phyloP scores from a whole-genome alignment of 1,284 basidiomycete species.

The Austropuccinia psidii region DNA sequence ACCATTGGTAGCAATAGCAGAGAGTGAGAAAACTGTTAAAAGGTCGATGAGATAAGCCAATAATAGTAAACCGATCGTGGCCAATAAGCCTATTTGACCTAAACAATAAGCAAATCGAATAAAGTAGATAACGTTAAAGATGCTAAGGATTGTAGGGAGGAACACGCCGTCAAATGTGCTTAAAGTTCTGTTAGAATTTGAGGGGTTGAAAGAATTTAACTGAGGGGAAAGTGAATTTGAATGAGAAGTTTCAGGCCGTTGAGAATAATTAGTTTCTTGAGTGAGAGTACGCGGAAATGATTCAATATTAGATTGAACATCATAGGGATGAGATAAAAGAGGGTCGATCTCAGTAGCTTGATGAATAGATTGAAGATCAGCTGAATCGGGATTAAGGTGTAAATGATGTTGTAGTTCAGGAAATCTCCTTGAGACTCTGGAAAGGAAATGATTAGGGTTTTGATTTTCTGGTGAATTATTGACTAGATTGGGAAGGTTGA shows the following conservation, averaged over 20 bases:
- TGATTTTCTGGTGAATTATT: neutral
- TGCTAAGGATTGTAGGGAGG: conserved; percentile 31
- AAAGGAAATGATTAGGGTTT: conserved; percentile 24
- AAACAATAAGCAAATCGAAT: conserved; percentile 25
- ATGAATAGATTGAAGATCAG: neutral
- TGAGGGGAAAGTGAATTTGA: neutral
- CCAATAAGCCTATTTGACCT: conserved; percentile 8
- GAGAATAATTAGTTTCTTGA: neutral
- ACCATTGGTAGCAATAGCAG: conserved; percentile 35
- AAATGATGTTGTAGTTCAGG: conserved; percentile 31
- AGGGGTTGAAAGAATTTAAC: neutral
- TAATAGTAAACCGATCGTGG: neutral
- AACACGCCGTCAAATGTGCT: conserved; percentile 33
- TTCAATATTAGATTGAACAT: neutral
- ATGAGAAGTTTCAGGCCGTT: neutral
- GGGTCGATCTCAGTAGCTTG: conserved; percentile 5
- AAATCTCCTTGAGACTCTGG: conserved; percentile 19
- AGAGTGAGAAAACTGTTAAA: conserved; percentile 30
- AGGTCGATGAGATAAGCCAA: conserved; percentile 25
- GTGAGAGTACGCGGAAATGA: neutral
- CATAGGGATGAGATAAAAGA: neutral
- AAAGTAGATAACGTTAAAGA: conserved; percentile 35
- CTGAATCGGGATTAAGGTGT: conserved; percentile 22
- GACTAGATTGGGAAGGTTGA: too few species aligned
- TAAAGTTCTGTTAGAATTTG: neutral